Evolutionary conservation across 768 basidiomycete genomes (phyloP), one percentile per base, ranked within the genome.

Genomic region (Kwoniella europaea): DNA sequence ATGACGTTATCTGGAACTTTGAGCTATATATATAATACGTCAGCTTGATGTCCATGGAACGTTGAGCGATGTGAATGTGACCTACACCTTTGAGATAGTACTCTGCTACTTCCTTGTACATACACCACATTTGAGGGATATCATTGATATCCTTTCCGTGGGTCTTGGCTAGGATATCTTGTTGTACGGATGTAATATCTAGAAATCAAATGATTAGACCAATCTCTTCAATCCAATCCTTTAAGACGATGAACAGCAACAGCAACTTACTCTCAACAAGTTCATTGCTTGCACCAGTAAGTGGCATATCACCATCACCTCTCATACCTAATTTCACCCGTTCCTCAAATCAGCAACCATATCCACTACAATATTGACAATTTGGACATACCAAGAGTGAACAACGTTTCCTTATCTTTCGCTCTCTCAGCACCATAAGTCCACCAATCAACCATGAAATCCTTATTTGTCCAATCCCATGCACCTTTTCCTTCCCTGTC

Each of bases 91-190:
- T 35, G 42, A 69, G 57, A 74, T 89, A 91, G 76, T 89, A 90
- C 0, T 87, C 88, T 76, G 89, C 86, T 7, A 91, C 91, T 74
- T 91, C 90, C 79, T 87, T 86, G 79, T 86, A 86, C 84, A 82
- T 56, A 41, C 74, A 76, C 90, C 89, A 91, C 52, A 90, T 85
- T 76, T 92, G 90, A 10, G 90, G 90, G 44, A 91, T 87, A 1
- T 73, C 80, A 10, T 68, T 65, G n/a, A 78, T 69, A 42, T 79
- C 66, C 20, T 83, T 85, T 62, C 86, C 85, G 76, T 86, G 89
- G 0, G 88, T 88, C 18, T 85, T 76, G 52, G 85, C 78, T 29
- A 92, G 81, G 43, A 92, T 90, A n/a, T 82, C 73, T 3, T 88
- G 87, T 78, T 92, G 91, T 73, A 89, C 88, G 1, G 84, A 77